Base-by-base conservation (phyloP, 768 basidiomycete genomes). In the Amanita pallidorosea region DNA sequence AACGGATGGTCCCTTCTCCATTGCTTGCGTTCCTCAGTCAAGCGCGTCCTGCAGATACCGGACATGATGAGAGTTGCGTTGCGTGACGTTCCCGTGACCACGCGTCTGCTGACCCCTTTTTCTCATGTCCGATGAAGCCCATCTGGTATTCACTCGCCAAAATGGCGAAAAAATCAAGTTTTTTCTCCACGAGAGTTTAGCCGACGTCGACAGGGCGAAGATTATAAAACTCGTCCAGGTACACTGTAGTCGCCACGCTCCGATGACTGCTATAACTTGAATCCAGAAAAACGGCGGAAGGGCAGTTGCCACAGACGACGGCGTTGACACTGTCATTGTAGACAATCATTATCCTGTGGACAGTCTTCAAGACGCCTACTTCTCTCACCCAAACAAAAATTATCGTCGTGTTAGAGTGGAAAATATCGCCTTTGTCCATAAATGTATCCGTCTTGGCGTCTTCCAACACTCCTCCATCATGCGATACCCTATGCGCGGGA, bases 1-100 rank as follows among this genome's bases (percentile, higher is more conserved):
- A 95, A 97, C 27, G 96, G 96, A 67, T 99, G 96, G 58, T 98
- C 96, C 67, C 94, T 98, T 53, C 96, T 71, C 96, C 96, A 99
- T 61, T 94, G 90, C 70, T 99, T 99, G 61, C 96, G 82, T 68
- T 99, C 96, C 68, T 98, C 96, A 25, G 92, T 80, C 13, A 99
- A 76, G 60, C 96, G 85, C 33, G 87, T 83, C 66, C 92, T 81
- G 66, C 92, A 94, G 56, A 97, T 95, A 54, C 91, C 92, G 47
- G 90, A 85, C 90, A 92, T 90, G 20, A 45, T 18, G 43, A 45
- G 25, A 29, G 25, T 27, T 49, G 47, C 36, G 33, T n/a, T n/a
- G 40, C 40, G 40, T 49, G 49, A 49, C 49, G 27, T 12, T 15
- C 48, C 11, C 18, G 49, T 49, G 49, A 51, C 35, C n/a, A 18